Evolutionary conservation across 345 rosid genomes (phyloP), one percentile per base, ranked within the genome.

Genomic region (Aethionema arabicum): DNA sequence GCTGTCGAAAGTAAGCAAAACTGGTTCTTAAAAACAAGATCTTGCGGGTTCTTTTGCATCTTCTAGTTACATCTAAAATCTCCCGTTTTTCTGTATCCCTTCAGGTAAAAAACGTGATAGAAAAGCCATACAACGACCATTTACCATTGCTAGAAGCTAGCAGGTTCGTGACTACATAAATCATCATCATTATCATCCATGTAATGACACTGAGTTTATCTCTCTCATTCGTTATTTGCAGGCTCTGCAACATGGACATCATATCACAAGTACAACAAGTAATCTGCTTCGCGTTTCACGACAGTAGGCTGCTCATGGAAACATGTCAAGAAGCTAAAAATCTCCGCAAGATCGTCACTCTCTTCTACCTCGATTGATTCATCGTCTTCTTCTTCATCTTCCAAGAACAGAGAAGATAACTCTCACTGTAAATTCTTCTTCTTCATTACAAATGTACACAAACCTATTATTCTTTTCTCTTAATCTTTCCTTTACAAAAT

Each of bases 271-370:
- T 92, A 73, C 98, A 92, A 63, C 96, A 89, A 74, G 96, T 92
- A 4, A 89, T 92, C 31, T 92, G 98, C 85, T 92, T 92, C n/a
- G 98, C 95, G 0, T 92, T 89, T 77, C 98, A 92, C 44, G 96
- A 92, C 59, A 89, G 98, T 81, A 78, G 66, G 77, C 66, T 92
- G 78, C 88, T 92, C 7, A 85, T 87, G 95, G 98, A 89, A 59
- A 89, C 98, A 38, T 92, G 98, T 65, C 95, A 85, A 75, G 98
- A 92, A 79, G 98, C 96, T 12, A 89, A 89, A 76, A 87, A 75
- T 44, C 83, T 92, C 13, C 76, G 95, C 72, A 89, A 92, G 74
- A 92, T 89, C 21, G 98, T 89, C 47, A 92, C 98, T 2, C 82
- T 92, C 54, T 92, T 92, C 70, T 89, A 87, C 79, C 82, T 92